Conservation (phyloP, 495 filamentous ascomycete genomes). For the Annulohypoxylon moriforme region DNA sequence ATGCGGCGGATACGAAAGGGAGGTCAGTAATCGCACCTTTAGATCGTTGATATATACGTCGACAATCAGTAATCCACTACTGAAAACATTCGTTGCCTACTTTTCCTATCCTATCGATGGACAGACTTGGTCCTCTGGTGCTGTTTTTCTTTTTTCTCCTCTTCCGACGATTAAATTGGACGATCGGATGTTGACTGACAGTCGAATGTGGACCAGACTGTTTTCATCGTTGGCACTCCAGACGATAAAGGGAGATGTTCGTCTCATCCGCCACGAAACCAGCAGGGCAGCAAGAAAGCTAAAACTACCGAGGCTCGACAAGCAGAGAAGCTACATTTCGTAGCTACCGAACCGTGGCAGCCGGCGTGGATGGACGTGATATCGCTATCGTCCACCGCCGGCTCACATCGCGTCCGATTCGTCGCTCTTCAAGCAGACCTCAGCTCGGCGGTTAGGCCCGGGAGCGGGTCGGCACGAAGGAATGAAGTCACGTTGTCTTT, state of each 20-base stretch:
- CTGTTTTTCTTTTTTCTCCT: background rate
- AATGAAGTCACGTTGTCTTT: constrained; percentile 32
- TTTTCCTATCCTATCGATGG: constrained; percentile 3
- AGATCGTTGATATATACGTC: background rate
- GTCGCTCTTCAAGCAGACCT: constrained; percentile 52
- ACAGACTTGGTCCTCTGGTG: too few species aligned
- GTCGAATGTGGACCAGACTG: constrained; percentile 42
- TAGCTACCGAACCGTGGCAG: constrained; percentile 49
- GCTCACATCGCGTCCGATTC: constrained; percentile 49
- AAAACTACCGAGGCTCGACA: constrained; percentile 24
- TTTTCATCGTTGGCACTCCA: constrained; percentile 61
- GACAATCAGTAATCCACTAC: constrained; percentile 22
- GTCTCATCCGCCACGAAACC: constrained; percentile 59
- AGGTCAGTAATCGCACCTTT: constrained; percentile 42
- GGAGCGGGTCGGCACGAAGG: constrained; percentile 31
- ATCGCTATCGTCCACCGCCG: constrained; percentile 41
- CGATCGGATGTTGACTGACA: constrained; percentile 13
- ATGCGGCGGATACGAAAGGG: constrained; percentile 70
- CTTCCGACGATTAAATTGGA: background rate
- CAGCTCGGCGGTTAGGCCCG: constrained; percentile 29
- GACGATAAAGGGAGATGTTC: constrained; percentile 59
- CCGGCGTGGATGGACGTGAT: constrained; percentile 59
- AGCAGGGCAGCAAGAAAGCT: constrained; percentile 47
- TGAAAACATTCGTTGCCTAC: constrained; percentile 7
- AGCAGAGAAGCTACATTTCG: constrained; percentile 39